Evolutionary conservation across 495 filamentous ascomycete species (phyloP).

Genomic region (Penicillium egyptiacum): DNA sequence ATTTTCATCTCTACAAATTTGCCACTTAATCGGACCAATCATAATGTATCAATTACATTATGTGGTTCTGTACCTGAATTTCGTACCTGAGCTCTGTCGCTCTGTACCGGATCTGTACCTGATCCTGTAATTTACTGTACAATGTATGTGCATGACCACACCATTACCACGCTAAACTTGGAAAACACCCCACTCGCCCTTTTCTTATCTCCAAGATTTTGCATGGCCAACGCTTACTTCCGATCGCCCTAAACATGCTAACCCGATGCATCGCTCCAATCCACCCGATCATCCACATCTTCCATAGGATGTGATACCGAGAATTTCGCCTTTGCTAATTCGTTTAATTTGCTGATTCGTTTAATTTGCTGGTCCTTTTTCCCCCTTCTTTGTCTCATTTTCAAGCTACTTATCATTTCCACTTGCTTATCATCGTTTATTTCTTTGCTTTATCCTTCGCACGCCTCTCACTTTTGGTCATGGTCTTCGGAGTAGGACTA

Average conservation of each 20-base stretch:
- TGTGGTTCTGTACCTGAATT: conserved; percentile 1
- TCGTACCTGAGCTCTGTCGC: no score
- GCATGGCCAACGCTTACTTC: not conserved
- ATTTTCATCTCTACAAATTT: not conserved
- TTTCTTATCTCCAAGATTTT: conserved; percentile 2
- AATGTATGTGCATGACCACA: not conserved
- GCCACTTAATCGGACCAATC: not conserved
- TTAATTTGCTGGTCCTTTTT: not conserved
- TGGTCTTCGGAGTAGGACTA: conserved; percentile 22
- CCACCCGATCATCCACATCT: not conserved
- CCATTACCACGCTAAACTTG: conserved; percentile 1
- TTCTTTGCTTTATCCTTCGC: not conserved
- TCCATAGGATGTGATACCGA: conserved; percentile 4
- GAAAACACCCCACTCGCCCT: not conserved
- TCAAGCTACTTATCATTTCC: not conserved
- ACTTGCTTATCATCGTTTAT: not conserved
- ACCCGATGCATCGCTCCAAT: conserved; percentile 1
- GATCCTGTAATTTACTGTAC: not conserved
- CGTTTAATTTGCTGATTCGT: not conserved
- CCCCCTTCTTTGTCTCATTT: not conserved
- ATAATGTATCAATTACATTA: not conserved
- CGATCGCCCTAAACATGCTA: conserved; percentile 9
- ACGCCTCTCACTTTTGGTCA: conserved; percentile 3
- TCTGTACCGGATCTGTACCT: conserved; percentile 6
- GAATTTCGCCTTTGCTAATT: conserved; percentile 8